Conservation (phyloP, 23 red algal species). For the Chondrus crispus region DNA sequence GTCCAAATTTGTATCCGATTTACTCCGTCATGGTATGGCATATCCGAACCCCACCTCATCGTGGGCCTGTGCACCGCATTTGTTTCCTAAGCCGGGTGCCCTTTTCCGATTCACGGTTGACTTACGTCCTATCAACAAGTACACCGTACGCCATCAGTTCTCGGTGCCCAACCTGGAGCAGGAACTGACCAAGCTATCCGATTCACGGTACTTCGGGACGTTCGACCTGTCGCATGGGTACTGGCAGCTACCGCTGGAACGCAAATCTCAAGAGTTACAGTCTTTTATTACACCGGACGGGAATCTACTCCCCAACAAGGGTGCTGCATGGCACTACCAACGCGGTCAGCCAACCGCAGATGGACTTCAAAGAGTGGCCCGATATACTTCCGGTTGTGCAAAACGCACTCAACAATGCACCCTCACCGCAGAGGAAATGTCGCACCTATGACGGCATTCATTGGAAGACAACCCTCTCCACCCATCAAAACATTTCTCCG, state of each 20-base stretch:
- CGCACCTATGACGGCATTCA: not conserved
- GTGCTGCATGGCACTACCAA: not conserved
- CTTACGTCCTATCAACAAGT: not conserved
- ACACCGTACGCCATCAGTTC: not conserved
- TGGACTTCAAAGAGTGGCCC: no score
- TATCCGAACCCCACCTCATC: not conserved
- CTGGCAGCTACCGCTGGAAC: not conserved
- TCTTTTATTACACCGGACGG: not conserved
- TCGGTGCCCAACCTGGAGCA: not conserved
- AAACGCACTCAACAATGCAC: not conserved
- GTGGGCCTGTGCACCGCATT: not conserved
- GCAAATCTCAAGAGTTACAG: not conserved
- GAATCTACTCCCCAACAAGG: not conserved
- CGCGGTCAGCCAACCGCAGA: no score
- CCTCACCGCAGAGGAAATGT: conserved; percentile 5
- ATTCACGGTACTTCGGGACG: not conserved
- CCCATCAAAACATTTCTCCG: conserved; percentile 17
- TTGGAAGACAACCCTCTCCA: not conserved
- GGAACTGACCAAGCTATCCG: not conserved
- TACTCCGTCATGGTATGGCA: not conserved
- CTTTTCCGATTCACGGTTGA: not conserved
- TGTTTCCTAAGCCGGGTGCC: not conserved
- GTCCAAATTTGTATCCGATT: not conserved
- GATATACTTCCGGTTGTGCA: not conserved
- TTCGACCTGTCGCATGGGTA: not conserved